These are phyloP conservation scores for Phialocephala subalpina DNA, from an alignment of 2,329 filamentous ascomycete genomes.

Conservation along the genomic window DNA sequence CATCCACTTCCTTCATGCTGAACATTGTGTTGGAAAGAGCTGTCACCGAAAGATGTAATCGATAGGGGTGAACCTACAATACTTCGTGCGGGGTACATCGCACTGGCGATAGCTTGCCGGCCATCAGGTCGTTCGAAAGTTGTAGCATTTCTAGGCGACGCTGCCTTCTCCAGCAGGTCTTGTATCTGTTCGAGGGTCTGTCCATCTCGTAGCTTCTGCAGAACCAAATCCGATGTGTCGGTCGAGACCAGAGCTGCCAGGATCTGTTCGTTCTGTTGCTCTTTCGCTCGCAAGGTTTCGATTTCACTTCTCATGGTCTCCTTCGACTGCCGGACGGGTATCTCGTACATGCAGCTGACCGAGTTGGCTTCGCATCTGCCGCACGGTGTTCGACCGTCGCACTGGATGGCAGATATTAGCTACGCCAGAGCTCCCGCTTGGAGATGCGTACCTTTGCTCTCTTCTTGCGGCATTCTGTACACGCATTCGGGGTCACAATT, in stretches of 20 bases:
- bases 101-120: slow-evolving; percentile 34
- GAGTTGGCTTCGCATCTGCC: slow-evolving; percentile 61
- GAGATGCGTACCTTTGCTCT: slow-evolving; percentile 40
- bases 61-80: slow-evolving; percentile 56
- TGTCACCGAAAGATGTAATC: slow-evolving; percentile 50
- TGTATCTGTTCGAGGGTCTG: slow-evolving; percentile 63
- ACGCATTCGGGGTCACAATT: slow-evolving; percentile 43
- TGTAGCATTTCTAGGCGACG: slow-evolving; percentile 39
- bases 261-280: slow-evolving; percentile 63
- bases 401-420: slow-evolving; percentile 50
- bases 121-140: slow-evolving; percentile 48
- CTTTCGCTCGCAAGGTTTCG: slow-evolving; percentile 61
- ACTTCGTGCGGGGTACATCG: slow-evolving; percentile 47
- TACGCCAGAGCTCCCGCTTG: not conserved
- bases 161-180: slow-evolving; percentile 56
- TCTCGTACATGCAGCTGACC: slow-evolving; percentile 66
- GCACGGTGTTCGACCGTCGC: slow-evolving; percentile 61
- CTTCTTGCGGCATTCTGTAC: slow-evolving; percentile 44
- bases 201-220: slow-evolving; percentile 60
- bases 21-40: slow-evolving; percentile 28
- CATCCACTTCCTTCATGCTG: slow-evolving; percentile 17
- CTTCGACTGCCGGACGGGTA: slow-evolving; percentile 70
- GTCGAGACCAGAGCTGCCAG: slow-evolving; percentile 56
- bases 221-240: slow-evolving; percentile 53
- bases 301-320: slow-evolving; percentile 67